Percentiles rank a stretch among this genome's conserved stretches.
Evolutionary conservation across 306 rosid genomes (phyloP).

Genomic region (Mucuna pruriens): DNA sequence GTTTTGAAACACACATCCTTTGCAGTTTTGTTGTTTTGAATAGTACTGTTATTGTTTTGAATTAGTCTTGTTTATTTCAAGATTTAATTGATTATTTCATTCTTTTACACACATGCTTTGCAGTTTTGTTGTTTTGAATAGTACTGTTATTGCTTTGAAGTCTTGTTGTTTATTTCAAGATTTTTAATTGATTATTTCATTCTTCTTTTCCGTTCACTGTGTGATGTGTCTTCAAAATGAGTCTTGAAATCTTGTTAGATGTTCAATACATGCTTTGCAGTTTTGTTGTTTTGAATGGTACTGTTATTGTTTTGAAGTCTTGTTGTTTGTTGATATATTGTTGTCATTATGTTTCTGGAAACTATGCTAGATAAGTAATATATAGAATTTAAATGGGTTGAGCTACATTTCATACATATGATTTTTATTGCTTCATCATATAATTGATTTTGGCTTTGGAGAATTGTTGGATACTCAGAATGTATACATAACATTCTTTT

Average conservation of each 20-base stretch:
- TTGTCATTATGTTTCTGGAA: not conserved
- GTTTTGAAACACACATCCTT: no score
- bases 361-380: not conserved
- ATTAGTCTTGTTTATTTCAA: no score
- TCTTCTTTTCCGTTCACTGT: not conserved
- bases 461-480: not conserved
- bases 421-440: not conserved
- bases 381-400: not conserved
- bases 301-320: not conserved
- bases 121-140: no score
- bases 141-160: no score
- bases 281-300: not conserved
- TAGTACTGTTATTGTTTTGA: no score
- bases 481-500: not conserved
- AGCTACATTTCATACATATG: not conserved
- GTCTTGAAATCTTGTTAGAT: not conserved
- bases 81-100: not conserved
- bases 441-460: not conserved
- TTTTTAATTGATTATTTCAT: not conserved
- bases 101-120: no score
- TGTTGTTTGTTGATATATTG: not conserved
- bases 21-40: no score
- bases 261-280: not conserved
- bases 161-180: no score
- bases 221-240: constrained; percentile 10